phyloP scores from a whole-genome alignment of 2,329 filamentous ascomycete species.

The Fusarium redolens region DNA sequence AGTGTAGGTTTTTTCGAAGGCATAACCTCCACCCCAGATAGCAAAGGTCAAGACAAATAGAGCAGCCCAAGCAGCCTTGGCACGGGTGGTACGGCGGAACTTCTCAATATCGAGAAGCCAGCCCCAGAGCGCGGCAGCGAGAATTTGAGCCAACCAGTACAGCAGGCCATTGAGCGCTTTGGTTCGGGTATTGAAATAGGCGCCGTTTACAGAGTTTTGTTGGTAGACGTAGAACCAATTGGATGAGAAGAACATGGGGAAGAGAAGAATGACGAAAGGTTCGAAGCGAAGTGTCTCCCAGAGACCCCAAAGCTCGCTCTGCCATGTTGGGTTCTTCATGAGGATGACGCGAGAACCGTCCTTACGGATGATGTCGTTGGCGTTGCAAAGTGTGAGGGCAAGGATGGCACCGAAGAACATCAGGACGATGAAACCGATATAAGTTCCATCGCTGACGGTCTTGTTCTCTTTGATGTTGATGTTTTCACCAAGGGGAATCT shows the following conservation, averaged over 20 bases:
- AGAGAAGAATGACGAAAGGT: conserved; percentile 75
- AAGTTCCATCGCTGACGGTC: conserved; percentile 80
- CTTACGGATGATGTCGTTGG: conserved; percentile 75
- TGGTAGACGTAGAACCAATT: conserved; percentile 91
- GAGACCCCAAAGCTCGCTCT: conserved; percentile 80
- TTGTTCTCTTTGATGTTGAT: conserved; percentile 43
- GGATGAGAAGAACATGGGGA: conserved; percentile 84
- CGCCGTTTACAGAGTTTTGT: conserved; percentile 76
- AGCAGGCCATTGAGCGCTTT: conserved; percentile 77
- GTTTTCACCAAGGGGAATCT: conserved; percentile 57
- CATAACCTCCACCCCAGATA: conserved; percentile 87
- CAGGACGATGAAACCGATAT: conserved; percentile 87
- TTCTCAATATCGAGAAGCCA: conserved; percentile 72
- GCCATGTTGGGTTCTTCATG: conserved; percentile 92
- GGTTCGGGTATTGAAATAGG: conserved; percentile 79
- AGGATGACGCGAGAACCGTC: conserved; percentile 85
- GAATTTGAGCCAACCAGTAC: conserved; percentile 80
- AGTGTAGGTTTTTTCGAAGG: conserved; percentile 66
- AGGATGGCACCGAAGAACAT: conserved; percentile 78
- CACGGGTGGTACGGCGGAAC: conserved; percentile 73
- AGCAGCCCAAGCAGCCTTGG: conserved; percentile 69
- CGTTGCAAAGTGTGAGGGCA: conserved; percentile 76
- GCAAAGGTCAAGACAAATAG: conserved; percentile 78
- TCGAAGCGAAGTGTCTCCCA: conserved; percentile 77
- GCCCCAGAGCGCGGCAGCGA: conserved; percentile 80